Percentiles rank a stretch among this genome's conserved stretches.
phyloP scores from a whole-genome alignment of 179 eudicot species.

The Spergularia azorica region DNA sequence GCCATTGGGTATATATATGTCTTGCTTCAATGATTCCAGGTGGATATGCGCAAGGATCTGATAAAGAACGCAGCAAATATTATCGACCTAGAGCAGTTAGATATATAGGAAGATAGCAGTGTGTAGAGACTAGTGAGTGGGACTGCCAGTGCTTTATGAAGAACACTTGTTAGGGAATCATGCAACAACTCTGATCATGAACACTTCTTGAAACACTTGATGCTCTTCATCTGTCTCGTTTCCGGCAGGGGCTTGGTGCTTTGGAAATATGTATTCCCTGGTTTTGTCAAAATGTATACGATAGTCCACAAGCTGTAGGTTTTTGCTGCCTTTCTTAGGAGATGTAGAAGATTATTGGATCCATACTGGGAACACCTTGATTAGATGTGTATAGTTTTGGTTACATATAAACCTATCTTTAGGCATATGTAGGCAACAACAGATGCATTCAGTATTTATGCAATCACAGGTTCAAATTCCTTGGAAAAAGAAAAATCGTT shows the following conservation, averaged over 20 bases:
- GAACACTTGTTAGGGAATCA: neutral
- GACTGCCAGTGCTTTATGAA: neutral
- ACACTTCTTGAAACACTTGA: neutral
- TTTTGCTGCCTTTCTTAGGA: neutral
- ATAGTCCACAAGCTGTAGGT: neutral
- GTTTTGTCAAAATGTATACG: neutral
- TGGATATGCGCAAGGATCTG: conserved; percentile 80
- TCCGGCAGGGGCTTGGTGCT: neutral
- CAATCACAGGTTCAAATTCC: no score
- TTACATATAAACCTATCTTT: neutral
- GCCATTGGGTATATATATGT: neutral
- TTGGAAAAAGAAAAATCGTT: no score
- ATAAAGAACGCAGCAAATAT: conserved; percentile 55
- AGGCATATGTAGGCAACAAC: no score
- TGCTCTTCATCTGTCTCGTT: neutral
- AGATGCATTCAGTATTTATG: no score
- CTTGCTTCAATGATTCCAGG: conserved; percentile 45
- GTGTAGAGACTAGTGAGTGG: no score
- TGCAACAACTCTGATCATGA: neutral
- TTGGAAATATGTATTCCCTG: neutral
- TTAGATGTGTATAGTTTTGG: neutral
- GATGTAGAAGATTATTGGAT: conserved; percentile 3
- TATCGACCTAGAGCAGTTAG: conserved; percentile 67
- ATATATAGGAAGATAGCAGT: conserved; percentile 47
- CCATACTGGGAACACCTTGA: neutral